A percentile compares a stretch with the other conserved stretches of the same genome.
Conservation (phyloP, 768 basidiomycete genomes). For the Calocybe cyanea region DNA sequence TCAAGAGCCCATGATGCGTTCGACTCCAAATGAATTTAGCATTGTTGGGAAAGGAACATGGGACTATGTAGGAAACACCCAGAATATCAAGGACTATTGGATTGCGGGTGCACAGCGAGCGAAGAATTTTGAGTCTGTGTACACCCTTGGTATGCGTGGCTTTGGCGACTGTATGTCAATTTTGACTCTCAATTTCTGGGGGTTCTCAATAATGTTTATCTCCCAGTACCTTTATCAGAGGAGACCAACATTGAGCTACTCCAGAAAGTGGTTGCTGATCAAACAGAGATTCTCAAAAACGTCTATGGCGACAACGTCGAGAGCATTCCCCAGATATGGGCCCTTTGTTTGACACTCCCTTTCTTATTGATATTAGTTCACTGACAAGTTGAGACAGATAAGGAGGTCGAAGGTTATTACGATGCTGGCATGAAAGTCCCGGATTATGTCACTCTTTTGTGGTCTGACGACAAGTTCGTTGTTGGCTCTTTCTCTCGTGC, state of each 20-base stretch:
- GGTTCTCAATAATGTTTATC: not conserved
- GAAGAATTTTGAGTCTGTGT: slow-evolving; percentile 56
- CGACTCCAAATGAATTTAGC: slow-evolving; percentile 63
- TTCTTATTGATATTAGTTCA: not conserved
- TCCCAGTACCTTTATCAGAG: slow-evolving; percentile 48
- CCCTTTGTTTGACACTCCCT: slow-evolving; percentile 46
- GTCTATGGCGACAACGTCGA: slow-evolving; percentile 46
- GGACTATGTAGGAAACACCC: slow-evolving; percentile 57
- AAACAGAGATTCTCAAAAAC: slow-evolving; percentile 53
- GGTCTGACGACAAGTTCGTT: slow-evolving; percentile 69
- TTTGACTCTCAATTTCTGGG: not conserved
- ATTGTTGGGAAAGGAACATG: slow-evolving; percentile 54
- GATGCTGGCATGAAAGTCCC: slow-evolving; percentile 58
- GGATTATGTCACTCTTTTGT: slow-evolving; percentile 62
- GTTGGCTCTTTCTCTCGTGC: not conserved
- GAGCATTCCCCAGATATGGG: slow-evolving; percentile 63
- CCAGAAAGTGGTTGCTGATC: slow-evolving; percentile 54
- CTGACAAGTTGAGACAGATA: slow-evolving; percentile 25
- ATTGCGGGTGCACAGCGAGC: slow-evolving; percentile 55
- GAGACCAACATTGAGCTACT: slow-evolving; percentile 47
- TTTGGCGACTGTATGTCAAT: slow-evolving; percentile 42
- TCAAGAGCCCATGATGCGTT: slow-evolving; percentile 74
- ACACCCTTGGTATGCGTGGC: slow-evolving; percentile 70
- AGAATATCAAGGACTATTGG: slow-evolving; percentile 60
- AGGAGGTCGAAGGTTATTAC: slow-evolving; percentile 67